Evolutionary conservation across 169 alveolate species (phyloP), one percentile per base, ranked within the genome.

Genomic region (Cryptosporidium baileyi): DNA sequence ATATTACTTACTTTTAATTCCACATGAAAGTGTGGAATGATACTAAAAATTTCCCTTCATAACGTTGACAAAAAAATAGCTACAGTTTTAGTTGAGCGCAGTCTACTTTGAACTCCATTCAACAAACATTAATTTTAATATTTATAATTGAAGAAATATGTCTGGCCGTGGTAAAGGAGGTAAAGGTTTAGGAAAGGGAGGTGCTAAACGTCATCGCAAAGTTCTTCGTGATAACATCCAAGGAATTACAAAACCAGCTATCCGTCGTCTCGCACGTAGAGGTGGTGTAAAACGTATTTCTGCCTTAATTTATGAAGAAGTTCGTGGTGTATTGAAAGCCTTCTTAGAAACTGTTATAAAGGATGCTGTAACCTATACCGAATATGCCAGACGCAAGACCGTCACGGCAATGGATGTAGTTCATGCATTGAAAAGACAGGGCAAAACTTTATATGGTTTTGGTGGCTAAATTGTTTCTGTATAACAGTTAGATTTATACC

Each of bases 161-260:
- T 92, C 97, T 62, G 98, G 98, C 82, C 94, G 98, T 81, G 99
- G 99, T 67, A 96, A 96, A 92, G 99, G 99, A 88, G 99, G 99
- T 82, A 98, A 98, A 94, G 99, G 99, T 63, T 93, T 96, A 94
- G 99, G 99, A 82, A 98, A 97, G 92, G 98, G 97, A 79, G 99
- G 99, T 52, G 99, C 99, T 82, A 97, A 97, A 96, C 97, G 99
- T 91, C 96, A 96, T 82, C 95, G 98, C 89, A 97, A 96, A 93
- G 96, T 97, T 40, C 92, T 95, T 88, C 97, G 98, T 91, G 99
- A 97, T 81, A 96, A 97, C 91, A 97, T 96, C 91, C 98, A 97
- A 94, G 99, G 99, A 89, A 97, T 98, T 91, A 98, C 99, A 81
- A 98, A 98, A 95, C 99, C 99, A 54, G 99, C 99, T 47, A 98